These are phyloP conservation scores for Stylonectria norvegica DNA, from an alignment of 2,329 filamentous ascomycete species.

Conservation along the genomic window DNA sequence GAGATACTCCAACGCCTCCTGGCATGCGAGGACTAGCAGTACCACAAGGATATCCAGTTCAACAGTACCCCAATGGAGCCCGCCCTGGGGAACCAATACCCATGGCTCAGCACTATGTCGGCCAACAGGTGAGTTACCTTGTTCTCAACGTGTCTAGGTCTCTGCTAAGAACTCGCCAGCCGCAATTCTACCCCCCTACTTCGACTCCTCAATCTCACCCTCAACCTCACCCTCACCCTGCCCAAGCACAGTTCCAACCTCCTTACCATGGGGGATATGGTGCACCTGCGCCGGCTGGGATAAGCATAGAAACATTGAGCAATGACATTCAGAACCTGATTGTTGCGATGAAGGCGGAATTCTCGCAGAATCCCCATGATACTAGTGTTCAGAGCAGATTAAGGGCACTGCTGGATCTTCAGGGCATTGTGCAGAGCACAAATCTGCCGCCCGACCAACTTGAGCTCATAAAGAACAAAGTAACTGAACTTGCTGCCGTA, in stretches of 20 bases:
- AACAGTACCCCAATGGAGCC: constrained; percentile 31
- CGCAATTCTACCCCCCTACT: constrained; percentile 34
- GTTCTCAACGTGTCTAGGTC: neutral
- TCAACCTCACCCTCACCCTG: no score
- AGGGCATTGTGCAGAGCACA: constrained; percentile 68
- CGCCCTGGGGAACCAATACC: constrained; percentile 7
- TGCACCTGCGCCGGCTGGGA: constrained; percentile 39
- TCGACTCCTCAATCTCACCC: constrained; percentile 39
- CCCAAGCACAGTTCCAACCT: constrained; percentile 40
- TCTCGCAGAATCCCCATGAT: constrained; percentile 74
- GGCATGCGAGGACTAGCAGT: constrained; percentile 33
- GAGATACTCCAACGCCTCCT: constrained; percentile 73
- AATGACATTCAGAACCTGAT: constrained; percentile 80
- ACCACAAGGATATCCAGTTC: constrained; percentile 24
- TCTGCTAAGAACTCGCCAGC: constrained; percentile 12
- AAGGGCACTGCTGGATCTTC: constrained; percentile 80
- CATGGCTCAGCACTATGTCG: constrained; percentile 21
- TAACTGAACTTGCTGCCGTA: constrained; percentile 68
- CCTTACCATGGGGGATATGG: constrained; percentile 39
- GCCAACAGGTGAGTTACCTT: constrained; percentile 29
- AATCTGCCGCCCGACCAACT: constrained; percentile 78
- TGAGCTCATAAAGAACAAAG: constrained; percentile 78
- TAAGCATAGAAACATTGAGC: constrained; percentile 72
- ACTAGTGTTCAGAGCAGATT: constrained; percentile 72
- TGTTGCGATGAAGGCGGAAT: constrained; percentile 66